Conservation (phyloP, 345 rosid species). For the Eucalyptus cloeziana region DNA sequence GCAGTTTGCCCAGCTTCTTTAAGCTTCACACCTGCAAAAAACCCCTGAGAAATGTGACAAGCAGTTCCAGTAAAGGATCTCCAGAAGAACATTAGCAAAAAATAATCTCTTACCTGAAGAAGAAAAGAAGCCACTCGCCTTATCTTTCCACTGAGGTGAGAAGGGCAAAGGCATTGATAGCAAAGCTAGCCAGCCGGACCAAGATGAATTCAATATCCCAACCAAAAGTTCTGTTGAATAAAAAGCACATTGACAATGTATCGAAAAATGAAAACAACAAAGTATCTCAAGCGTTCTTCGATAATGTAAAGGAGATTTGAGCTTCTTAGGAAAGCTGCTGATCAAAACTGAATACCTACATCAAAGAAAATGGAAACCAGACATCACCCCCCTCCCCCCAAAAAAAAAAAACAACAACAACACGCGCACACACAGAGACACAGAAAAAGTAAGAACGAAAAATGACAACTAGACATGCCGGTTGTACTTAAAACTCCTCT, state of each 20-base stretch:
- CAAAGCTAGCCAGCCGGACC: background rate
- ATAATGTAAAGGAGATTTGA: background rate
- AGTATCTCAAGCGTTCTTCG: background rate
- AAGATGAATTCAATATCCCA: background rate
- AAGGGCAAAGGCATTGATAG: constrained; percentile 56
- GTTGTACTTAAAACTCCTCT: background rate
- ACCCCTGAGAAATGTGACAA: background rate
- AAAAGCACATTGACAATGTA: background rate
- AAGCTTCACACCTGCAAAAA: constrained; percentile 57
- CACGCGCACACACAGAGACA: fast-evolving
- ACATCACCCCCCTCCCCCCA: background rate
- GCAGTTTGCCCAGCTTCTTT: constrained; percentile 83
- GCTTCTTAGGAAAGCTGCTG: background rate
- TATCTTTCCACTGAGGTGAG: constrained; percentile 86
- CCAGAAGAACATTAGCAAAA: background rate
- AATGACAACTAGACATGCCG: background rate
- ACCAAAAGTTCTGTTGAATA: background rate
- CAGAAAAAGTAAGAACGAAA: background rate
- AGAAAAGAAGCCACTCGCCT: constrained; percentile 75
- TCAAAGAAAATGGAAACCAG: background rate
- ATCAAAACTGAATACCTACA: background rate
- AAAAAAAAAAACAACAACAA: background rate
- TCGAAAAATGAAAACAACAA: background rate
- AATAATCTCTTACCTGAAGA: constrained; percentile 50
- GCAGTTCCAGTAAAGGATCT: background rate